These are phyloP conservation scores for Trichopus zeylanicus DNA, from an alignment of 116 monocot species.

Conservation along the genomic window DNA sequence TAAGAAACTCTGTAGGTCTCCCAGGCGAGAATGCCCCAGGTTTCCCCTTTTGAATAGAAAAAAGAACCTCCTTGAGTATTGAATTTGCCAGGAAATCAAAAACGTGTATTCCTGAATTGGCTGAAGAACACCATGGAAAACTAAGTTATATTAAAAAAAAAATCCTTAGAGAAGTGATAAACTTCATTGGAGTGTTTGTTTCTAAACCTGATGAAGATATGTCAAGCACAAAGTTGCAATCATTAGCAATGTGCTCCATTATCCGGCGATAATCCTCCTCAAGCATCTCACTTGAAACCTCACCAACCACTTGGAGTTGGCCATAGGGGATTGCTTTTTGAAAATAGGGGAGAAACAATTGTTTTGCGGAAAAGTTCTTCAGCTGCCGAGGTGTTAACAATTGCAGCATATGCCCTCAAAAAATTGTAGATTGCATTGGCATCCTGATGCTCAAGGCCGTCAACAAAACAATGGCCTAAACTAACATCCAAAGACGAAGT, in stretches of 20 bases:
- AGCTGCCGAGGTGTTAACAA: slow-evolving; percentile 79
- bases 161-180: neutral
- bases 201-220: slow-evolving; percentile 80
- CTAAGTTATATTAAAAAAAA: slow-evolving; percentile 7
- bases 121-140: slow-evolving; percentile 35
- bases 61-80: slow-evolving; percentile 81
- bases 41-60: slow-evolving; percentile 78
- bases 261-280: slow-evolving; percentile 73
- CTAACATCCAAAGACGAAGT: slow-evolving; percentile 53
- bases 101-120: slow-evolving; percentile 96
- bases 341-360: slow-evolving; percentile 69
- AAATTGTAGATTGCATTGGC: slow-evolving; percentile 81
- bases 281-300: slow-evolving; percentile 43
- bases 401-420: slow-evolving; percentile 95
- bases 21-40: slow-evolving; percentile 91
- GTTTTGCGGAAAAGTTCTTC: slow-evolving; percentile 85
- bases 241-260: slow-evolving; percentile 51
- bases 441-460: slow-evolving; percentile 69
- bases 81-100: slow-evolving; percentile 98
- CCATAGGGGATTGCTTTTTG: slow-evolving; percentile 54
- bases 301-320: slow-evolving; percentile 30
- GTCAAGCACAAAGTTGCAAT: slow-evolving; percentile 91
- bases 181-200: neutral
- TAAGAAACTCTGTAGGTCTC: slow-evolving; percentile 83
- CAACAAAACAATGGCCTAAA: slow-evolving; percentile 65